Conservation (phyloP, 345 rosid species). For the Eucalyptus albens region DNA sequence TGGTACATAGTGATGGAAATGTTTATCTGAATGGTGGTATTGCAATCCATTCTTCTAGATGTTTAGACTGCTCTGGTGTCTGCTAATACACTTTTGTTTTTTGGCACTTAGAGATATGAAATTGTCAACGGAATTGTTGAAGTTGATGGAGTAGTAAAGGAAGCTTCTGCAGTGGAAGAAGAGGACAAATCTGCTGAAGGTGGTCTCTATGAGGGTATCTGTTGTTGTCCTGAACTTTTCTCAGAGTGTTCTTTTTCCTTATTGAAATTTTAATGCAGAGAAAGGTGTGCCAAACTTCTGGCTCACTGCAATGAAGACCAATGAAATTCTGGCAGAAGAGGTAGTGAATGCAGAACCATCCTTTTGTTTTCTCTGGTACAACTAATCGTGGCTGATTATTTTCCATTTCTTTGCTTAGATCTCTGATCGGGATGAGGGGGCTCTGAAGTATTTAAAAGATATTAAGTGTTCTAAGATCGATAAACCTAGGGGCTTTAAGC, state of each 20-base stretch:
- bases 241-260: not conserved
- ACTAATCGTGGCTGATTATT: not conserved
- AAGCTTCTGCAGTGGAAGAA: slow-evolving; percentile 30
- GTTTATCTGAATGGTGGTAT: not conserved
- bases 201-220: not conserved
- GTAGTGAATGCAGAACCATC: slow-evolving; percentile 8
- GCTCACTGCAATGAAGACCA: slow-evolving; percentile 91
- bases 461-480: slow-evolving; percentile 80
- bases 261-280: slow-evolving; percentile 21
- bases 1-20: not conserved
- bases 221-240: not conserved
- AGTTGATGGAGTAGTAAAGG: slow-evolving; percentile 42
- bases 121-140: slow-evolving; percentile 77
- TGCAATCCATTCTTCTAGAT: not conserved
- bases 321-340: slow-evolving; percentile 85
- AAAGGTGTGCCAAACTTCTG: slow-evolving; percentile 98
- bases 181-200: slow-evolving; percentile 57
- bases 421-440: slow-evolving; percentile 91
- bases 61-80: not conserved
- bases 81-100: not conserved
- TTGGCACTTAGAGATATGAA: slow-evolving; percentile 48
- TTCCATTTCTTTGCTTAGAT: slow-evolving; percentile 23
- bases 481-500: slow-evolving; percentile 93
- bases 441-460: slow-evolving; percentile 76
- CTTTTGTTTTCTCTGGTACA: not conserved